These are phyloP conservation scores for Phyllosticta ampelicida DNA, from an alignment of 2,329 filamentous ascomycete species.

Conservation along the genomic window DNA sequence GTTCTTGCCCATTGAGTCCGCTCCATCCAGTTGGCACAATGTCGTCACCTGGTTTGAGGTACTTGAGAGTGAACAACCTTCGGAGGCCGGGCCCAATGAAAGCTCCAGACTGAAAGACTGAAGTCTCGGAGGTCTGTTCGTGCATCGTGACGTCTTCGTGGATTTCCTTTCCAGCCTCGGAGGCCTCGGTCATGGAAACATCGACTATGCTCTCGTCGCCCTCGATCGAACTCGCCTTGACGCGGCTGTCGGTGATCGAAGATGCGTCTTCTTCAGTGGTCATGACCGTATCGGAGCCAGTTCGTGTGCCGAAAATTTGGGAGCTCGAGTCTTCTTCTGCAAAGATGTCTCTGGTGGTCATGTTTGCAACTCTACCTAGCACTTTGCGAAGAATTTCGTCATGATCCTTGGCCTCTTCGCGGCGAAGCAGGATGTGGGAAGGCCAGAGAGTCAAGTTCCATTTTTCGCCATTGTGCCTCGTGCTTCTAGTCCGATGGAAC, in stretches of 20 bases:
- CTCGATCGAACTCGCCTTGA: constrained; percentile 69
- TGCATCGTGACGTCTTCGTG: constrained; percentile 18
- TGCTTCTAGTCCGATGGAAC: constrained; percentile 44
- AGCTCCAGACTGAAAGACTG: constrained; percentile 42
- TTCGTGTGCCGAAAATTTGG: constrained; percentile 39
- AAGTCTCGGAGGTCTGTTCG: constrained; percentile 29
- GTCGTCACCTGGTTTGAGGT: constrained; percentile 45
- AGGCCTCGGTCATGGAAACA: constrained; percentile 66
- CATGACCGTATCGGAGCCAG: constrained; percentile 59
- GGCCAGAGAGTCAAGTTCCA: constrained; percentile 35
- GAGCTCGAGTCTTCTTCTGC: constrained; percentile 38
- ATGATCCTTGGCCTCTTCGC: constrained; percentile 58
- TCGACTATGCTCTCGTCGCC: constrained; percentile 88
- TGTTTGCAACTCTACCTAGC: constrained; percentile 60
- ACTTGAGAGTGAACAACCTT: constrained; percentile 62
- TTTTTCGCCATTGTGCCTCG: constrained; percentile 19
- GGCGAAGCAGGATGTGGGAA: constrained; percentile 64
- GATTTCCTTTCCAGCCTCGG: constrained; percentile 22
- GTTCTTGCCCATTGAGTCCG: constrained; percentile 45
- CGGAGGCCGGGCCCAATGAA: constrained; percentile 55
- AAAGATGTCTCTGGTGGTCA: constrained; percentile 61
- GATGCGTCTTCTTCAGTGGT: constrained; percentile 53
- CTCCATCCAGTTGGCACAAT: constrained; percentile 62
- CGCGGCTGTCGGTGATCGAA: constrained; percentile 56
- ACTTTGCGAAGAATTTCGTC: constrained; percentile 72